phyloP scores from a whole-genome alignment of 805 yeast species.

The Cyberlindnera samutprakarnensis region DNA sequence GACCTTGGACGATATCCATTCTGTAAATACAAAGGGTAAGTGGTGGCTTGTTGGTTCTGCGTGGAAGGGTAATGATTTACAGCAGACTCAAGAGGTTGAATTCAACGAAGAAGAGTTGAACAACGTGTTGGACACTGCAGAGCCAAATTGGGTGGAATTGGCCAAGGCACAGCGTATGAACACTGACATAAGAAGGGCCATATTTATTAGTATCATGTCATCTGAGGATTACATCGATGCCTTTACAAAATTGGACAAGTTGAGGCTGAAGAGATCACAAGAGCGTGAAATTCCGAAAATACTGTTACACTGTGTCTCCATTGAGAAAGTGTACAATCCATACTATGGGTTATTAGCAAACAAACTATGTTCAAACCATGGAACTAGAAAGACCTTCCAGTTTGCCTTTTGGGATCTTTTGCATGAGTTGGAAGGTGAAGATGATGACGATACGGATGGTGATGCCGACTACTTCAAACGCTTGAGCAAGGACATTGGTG shows the following conservation, averaged over 20 bases:
- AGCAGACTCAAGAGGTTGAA: conserved; percentile 9
- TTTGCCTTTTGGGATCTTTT: conserved; percentile 84
- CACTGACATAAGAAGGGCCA: conserved; percentile 90
- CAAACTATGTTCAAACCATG: conserved; percentile 68
- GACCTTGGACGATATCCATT: conserved; percentile 70
- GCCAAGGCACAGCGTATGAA: conserved; percentile 90
- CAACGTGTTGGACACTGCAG: conserved; percentile 18
- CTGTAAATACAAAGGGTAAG: conserved; percentile 75
- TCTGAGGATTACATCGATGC: conserved; percentile 91
- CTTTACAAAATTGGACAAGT: conserved; percentile 69
- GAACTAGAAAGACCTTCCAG: conserved; percentile 76
- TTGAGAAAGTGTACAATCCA: conserved; percentile 82
- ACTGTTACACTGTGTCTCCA: conserved; percentile 74
- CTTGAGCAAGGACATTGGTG: conserved; percentile 25
- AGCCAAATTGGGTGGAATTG: conserved; percentile 81
- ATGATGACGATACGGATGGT: conserved; percentile 29
- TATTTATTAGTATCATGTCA: conserved; percentile 91
- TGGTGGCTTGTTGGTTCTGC: conserved; percentile 99
- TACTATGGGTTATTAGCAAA: conserved; percentile 77
- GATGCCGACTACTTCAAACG: conserved; percentile 24
- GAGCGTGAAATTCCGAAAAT: conserved; percentile 84
- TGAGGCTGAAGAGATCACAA: conserved; percentile 71
- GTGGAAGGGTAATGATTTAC: conserved; percentile 65
- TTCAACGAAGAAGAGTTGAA: conserved; percentile 13
- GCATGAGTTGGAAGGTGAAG: conserved; percentile 56